Conservation (phyloP, 2,329 filamentous ascomycete species). For the Fusarium sp. region DNA sequence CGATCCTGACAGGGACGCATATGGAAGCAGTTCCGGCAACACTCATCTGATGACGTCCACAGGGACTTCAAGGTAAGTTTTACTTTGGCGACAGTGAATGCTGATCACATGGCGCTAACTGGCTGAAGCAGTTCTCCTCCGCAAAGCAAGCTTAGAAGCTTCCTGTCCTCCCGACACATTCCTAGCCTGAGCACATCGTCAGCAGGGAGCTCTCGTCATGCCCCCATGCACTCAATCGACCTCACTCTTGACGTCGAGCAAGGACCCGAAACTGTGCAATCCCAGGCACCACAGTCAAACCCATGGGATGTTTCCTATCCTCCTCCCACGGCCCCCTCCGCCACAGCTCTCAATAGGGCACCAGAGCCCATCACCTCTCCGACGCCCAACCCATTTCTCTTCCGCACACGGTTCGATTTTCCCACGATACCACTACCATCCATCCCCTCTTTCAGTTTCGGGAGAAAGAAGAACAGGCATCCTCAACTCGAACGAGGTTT, state of each 20-base stretch:
- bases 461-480: conserved; percentile 15
- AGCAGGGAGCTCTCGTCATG: conserved; percentile 5
- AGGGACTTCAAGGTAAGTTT: conserved; percentile 32
- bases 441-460: conserved; percentile 30
- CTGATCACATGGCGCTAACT: conserved; percentile 2
- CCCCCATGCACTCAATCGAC: conserved; percentile 1
- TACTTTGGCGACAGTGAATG: rapidly evolving
- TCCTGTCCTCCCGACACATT: conserved; percentile 32
- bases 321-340: neutral
- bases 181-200: conserved; percentile 31
- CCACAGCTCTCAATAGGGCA: neutral
- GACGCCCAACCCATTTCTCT: conserved; percentile 47
- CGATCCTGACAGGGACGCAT: conserved; percentile 46
- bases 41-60: conserved; percentile 37
- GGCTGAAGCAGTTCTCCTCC: conserved; percentile 26
- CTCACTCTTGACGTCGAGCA: conserved; percentile 15
- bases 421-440: conserved; percentile 31
- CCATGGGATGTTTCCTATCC: conserved; percentile 1
- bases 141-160: conserved; percentile 33
- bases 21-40: conserved; percentile 31
- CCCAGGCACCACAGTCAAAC: neutral
- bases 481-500: conserved; percentile 3
- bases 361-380: conserved; percentile 20
- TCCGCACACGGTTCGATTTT: conserved; percentile 48
- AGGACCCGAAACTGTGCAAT: neutral